These are phyloP conservation scores for Olyra latifolia DNA, from an alignment of 176 grass and related monocot species.

Conservation along the genomic window DNA sequence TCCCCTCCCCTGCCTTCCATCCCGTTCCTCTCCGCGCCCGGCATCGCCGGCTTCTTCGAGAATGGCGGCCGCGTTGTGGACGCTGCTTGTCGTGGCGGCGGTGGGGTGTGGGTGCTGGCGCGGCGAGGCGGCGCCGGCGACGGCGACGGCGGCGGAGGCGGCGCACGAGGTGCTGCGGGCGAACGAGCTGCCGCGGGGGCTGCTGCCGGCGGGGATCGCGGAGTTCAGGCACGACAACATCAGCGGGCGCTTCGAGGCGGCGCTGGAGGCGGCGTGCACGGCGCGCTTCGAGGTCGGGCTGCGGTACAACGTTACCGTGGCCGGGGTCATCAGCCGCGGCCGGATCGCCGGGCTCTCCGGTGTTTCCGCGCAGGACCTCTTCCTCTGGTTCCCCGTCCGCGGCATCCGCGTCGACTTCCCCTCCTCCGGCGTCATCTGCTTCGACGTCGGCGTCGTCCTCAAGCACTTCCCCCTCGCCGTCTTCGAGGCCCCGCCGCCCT, in stretches of 20 bases:
- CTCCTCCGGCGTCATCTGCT: conserved; percentile 70
- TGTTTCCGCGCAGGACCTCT: conserved; percentile 63
- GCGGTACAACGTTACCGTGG: conserved; percentile 60
- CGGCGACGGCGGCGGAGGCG: conserved; percentile 22
- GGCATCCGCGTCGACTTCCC: conserved; percentile 66
- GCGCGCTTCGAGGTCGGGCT: conserved; percentile 53
- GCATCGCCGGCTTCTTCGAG: background rate
- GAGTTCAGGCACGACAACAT: conserved; percentile 43
- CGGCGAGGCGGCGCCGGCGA: background rate
- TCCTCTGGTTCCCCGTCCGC: conserved; percentile 77
- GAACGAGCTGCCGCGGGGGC: conserved; percentile 50
- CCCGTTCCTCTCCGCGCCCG: background rate
- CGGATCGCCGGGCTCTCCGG: conserved; percentile 59
- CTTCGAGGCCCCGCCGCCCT: conserved; percentile 73
- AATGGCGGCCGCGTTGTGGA: conserved; percentile 36
- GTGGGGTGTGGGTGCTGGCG: background rate
- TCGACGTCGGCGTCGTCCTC: conserved; percentile 75
- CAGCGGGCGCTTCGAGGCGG: conserved; percentile 56
- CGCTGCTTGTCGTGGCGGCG: background rate
- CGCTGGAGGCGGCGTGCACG: conserved; percentile 50
- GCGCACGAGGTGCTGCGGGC: conserved; percentile 51
- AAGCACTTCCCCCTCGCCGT: conserved; percentile 68
- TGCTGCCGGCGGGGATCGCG: conserved; percentile 56
- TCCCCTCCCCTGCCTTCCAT: background rate
- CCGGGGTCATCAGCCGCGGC: conserved; percentile 54